phyloP scores from a whole-genome alignment of 1,284 basidiomycete genomes.

The Marasmius sp. region DNA sequence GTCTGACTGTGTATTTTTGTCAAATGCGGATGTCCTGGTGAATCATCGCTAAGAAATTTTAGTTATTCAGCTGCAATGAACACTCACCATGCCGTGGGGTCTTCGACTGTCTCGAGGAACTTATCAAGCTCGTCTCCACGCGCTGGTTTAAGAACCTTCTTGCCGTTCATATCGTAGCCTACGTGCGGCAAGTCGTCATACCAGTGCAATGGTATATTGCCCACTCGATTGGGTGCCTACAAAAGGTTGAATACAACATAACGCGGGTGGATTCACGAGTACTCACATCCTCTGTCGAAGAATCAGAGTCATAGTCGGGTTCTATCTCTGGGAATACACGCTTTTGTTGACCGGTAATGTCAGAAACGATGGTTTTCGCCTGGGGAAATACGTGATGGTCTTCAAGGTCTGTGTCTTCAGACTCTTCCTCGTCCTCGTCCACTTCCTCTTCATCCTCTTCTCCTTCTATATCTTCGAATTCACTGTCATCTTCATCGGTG shows the following conservation, averaged over 20 bases:
- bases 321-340: conserved; percentile 94
- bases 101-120: conserved; percentile 93
- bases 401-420: conserved; percentile 35
- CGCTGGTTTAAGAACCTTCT: conserved; percentile 91
- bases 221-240: conserved; percentile 91
- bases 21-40: conserved; percentile 88
- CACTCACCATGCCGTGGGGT: conserved; percentile 84
- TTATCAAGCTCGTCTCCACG: conserved; percentile 97
- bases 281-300: conserved; percentile 93
- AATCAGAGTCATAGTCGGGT: conserved; percentile 95
- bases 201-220: conserved; percentile 97
- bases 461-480: conserved; percentile 35
- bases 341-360: conserved; percentile 87
- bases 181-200: conserved; percentile 99
- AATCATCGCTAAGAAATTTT: conserved; percentile 1
- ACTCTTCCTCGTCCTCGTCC: conserved; percentile 38
- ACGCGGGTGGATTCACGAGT: conserved; percentile 9
- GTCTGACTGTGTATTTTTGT: conserved; percentile 86
- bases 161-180: conserved; percentile 95
- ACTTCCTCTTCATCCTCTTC: conserved; percentile 35
- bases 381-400: conserved; percentile 56
- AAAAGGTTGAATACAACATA: conserved; percentile 12
- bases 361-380: conserved; percentile 69
- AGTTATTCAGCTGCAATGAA: conserved; percentile 3
- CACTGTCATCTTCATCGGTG: conserved; percentile 35